Evolutionary conservation across 1,284 basidiomycete species (phyloP), one percentile per base, ranked within the genome.

Genomic region (Coniferiporia sulphurascens): DNA sequence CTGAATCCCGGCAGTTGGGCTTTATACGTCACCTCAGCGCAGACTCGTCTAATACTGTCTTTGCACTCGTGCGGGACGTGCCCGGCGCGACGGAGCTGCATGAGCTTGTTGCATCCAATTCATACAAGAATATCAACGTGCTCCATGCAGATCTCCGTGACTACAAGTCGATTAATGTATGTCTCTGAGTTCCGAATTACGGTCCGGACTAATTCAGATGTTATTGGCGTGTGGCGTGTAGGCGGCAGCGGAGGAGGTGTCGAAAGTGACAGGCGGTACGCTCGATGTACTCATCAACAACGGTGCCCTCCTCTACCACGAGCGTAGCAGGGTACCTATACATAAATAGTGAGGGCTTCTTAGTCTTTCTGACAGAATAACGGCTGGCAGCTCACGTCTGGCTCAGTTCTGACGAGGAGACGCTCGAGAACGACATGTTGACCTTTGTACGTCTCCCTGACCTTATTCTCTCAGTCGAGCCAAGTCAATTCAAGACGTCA

Each of bases 91-190:
- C 59, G 34, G 63, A 62, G 44, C 61, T 68, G 9, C 48, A 56
- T 9, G 59, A 56, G 32, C 59, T 71, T 10, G 51, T 59, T 50
- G 76, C 83, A 43, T 83, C 84, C 0, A 85, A 85, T 65, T 83
- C 85, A 21, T 27, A 59, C 21, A 27, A 59, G 7, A 71, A 72
- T 61, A 56, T 73, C 0, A 67, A 70, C 48, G 53, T 70, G 35
- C 36, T 71, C n/a, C 56, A 67, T 49, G 68, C 63, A 2, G 70
- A 72, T 51, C 56, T 71, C 27, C 52, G 65, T 46, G 60, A 70
- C 50, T 64, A 64, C 6, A 65, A 55, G n/a, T 66, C 64, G 21
- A 62, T 71, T 32, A 65, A 65, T 55, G 70, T 68, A 55, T 21
- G 63, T 21, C n/a, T 2, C 27, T 3, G 27, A 5, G 27, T 5